Conservation (phyloP, 1,284 basidiomycete species). For the Puccinia triticina region DNA sequence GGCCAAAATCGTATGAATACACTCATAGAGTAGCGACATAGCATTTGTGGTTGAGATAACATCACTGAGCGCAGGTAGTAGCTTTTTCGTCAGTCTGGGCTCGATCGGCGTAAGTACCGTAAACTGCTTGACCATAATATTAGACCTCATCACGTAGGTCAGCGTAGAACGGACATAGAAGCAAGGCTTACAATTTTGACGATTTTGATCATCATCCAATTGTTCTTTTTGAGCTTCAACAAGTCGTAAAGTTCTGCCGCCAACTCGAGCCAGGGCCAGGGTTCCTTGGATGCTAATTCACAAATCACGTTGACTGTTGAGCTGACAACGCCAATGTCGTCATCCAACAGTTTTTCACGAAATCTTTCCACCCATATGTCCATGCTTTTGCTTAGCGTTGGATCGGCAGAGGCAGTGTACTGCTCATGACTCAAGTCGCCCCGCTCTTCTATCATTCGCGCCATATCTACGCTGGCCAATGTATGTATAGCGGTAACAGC, state of each 20-base stretch:
- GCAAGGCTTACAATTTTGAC: conserved; percentile 78
- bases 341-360: conserved; percentile 81
- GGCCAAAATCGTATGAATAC: conserved; percentile 95
- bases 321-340: conserved; percentile 82
- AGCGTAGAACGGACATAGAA: conserved; percentile 26
- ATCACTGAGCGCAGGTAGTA: conserved; percentile 88
- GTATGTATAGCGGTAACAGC: conserved; percentile 79
- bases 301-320: conserved; percentile 92
- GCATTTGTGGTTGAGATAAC: conserved; percentile 94
- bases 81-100: conserved; percentile 87
- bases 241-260: conserved; percentile 93
- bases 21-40: conserved; percentile 94
- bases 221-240: conserved; percentile 92
- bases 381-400: conserved; percentile 24
- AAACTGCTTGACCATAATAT: conserved; percentile 67
- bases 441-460: conserved; percentile 16
- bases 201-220: conserved; percentile 99
- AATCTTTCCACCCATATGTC: conserved; percentile 63
- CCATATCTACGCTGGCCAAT: conserved; percentile 54
- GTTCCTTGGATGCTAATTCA: conserved; percentile 78
- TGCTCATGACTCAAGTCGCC: conserved; percentile 59
- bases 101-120: conserved; percentile 87
- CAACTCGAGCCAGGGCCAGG: conserved; percentile 64
- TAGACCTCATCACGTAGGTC: background rate
- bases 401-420: conserved; percentile 62